phyloP scores from a whole-genome alignment of 306 rosid genomes.

The Sechiopsis laciniata region DNA sequence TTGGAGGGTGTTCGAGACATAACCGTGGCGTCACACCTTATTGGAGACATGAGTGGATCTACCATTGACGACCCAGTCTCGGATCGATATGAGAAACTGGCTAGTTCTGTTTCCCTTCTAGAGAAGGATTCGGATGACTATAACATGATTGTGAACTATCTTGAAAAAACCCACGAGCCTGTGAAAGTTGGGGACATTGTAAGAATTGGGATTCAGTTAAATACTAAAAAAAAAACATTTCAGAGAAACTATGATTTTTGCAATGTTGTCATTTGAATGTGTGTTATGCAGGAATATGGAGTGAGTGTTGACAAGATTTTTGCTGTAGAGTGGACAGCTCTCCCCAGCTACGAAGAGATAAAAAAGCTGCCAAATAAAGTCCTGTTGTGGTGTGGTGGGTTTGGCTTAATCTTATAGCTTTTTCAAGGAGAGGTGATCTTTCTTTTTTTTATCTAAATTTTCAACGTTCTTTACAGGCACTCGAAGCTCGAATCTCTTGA shows the following conservation, averaged over 20 bases:
- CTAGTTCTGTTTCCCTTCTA: slow-evolving; percentile 51
- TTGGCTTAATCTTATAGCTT: neutral
- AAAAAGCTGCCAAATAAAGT: slow-evolving; percentile 66
- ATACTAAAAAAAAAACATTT: neutral
- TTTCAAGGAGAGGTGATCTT: neutral
- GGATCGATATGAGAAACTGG: slow-evolving; percentile 50
- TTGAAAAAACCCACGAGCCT: slow-evolving; percentile 67
- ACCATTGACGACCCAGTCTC: slow-evolving; percentile 76
- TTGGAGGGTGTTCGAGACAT: slow-evolving; percentile 68
- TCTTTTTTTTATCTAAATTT: no score
- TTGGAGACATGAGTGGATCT: slow-evolving; percentile 69
- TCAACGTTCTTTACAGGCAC: slow-evolving; percentile 35
- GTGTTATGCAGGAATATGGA: slow-evolving; percentile 64
- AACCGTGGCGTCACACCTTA: slow-evolving; percentile 60
- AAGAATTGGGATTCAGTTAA: slow-evolving; percentile 20
- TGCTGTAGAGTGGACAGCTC: slow-evolving; percentile 39
- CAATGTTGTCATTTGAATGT: slow-evolving; percentile 8
- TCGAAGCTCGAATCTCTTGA: slow-evolving; percentile 63
- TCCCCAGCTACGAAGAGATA: slow-evolving; percentile 58
- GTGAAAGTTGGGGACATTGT: slow-evolving; percentile 68
- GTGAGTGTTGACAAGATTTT: slow-evolving; percentile 58
- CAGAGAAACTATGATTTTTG: neutral
- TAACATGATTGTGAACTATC: slow-evolving; percentile 67
- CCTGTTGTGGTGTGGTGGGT: slow-evolving; percentile 85
- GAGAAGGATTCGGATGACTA: slow-evolving; percentile 58